A percentile compares a stretch with the other conserved stretches of the same genome.
Evolutionary conservation across 202 grass and related monocot genomes (phyloP).

Genomic region (Carex arenaria): DNA sequence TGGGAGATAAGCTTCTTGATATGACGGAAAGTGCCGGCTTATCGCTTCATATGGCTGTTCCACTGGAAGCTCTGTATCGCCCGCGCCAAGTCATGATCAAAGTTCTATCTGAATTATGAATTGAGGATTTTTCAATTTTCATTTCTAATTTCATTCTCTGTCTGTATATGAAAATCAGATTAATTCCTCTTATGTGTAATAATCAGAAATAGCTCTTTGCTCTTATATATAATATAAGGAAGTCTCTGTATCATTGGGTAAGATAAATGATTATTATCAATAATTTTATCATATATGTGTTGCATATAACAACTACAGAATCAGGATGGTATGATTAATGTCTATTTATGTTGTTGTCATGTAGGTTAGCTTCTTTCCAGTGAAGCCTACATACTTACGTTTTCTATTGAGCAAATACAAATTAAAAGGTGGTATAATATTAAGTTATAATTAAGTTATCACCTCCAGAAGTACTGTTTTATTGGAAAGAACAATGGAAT

Average conservation of each 20-base stretch:
- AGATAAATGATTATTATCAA: neutral
- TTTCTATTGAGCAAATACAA: neutral
- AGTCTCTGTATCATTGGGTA: neutral
- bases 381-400: neutral
- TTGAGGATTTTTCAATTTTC: neutral
- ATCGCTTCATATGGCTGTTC: constrained; percentile 33
- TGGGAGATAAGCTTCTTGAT: constrained; percentile 5
- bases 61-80: constrained; percentile 18
- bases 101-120: constrained; percentile 16
- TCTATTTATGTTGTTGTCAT: too few relatives aligned
- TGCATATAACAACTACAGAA: too few relatives aligned
- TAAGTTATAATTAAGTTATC: too few relatives aligned
- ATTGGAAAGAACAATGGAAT: too few relatives aligned
- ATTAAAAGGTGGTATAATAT: too few relatives aligned
- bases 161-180: neutral
- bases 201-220: neutral
- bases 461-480: too few relatives aligned
- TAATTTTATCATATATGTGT: neutral
- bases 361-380: too few relatives aligned
- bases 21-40: constrained; percentile 36
- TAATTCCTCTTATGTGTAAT: neutral
- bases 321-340: neutral
- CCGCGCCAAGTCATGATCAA: constrained; percentile 13
- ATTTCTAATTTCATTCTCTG: neutral
- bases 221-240: neutral